A percentile compares a stretch with the other conserved stretches of the same genome.
These are phyloP conservation scores for Fusarium napiforme DNA, from an alignment of 2,329 filamentous ascomycete genomes.

Conservation along the genomic window DNA sequence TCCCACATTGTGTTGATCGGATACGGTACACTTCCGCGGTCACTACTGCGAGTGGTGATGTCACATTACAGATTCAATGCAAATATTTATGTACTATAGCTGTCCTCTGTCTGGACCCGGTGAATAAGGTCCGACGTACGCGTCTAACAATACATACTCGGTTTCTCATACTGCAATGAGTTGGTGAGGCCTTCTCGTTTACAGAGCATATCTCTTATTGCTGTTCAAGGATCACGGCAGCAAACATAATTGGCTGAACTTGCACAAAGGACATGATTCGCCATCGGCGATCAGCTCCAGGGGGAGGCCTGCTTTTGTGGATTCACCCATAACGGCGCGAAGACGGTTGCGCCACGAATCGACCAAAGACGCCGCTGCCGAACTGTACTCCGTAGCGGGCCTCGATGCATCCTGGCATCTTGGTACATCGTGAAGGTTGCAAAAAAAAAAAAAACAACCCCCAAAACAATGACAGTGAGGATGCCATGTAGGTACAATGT, in stretches of 20 bases:
- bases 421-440: background rate
- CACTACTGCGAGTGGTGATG: constrained; percentile 31
- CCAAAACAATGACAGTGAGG: background rate
- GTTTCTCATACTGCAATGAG: background rate
- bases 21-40: constrained; percentile 7
- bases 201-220: background rate
- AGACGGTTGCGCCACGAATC: constrained; percentile 30
- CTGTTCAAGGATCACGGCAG: background rate
- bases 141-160: constrained; percentile 12
- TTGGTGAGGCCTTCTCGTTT: background rate
- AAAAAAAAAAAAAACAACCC: background rate
- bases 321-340: constrained; percentile 17
- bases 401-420: constrained; percentile 1
- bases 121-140: background rate
- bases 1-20: constrained; percentile 8
- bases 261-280: constrained; percentile 21
- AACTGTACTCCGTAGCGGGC: background rate
- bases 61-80: constrained; percentile 17
- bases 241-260: constrained; percentile 11
- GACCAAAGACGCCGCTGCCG: constrained; percentile 33
- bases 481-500: background rate
- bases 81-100: background rate
- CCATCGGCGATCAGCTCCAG: constrained; percentile 31
- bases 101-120: constrained; percentile 2
- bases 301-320: constrained; percentile 23